Evolutionary conservation across 805 yeast genomes (phyloP).

Genomic region (Teunomyces lycoperdinae): DNA sequence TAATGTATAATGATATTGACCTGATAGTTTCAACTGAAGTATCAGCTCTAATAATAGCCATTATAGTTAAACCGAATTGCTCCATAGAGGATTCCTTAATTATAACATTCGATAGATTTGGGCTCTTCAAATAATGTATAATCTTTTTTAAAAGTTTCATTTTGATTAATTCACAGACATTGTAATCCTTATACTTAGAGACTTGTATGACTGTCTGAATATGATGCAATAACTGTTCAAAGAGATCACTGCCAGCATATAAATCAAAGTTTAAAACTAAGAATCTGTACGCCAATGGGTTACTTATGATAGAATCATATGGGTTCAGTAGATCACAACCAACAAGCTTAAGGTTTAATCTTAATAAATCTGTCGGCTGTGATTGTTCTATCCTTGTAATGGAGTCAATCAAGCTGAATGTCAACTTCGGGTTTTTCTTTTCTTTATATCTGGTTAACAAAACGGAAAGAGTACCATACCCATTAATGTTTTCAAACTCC

Average conservation of each 20-base stretch:
- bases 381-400: neutral
- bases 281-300: slow-evolving; percentile 54
- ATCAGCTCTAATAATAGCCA: slow-evolving; percentile 31
- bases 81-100: slow-evolving; percentile 9
- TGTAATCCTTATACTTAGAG: slow-evolving; percentile 44
- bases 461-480: slow-evolving; percentile 57
- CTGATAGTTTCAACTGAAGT: slow-evolving; percentile 54
- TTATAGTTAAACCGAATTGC: slow-evolving; percentile 20
- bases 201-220: slow-evolving; percentile 52
- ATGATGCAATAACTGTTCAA: slow-evolving; percentile 56
- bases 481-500: slow-evolving; percentile 59
- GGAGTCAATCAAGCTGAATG: slow-evolving; percentile 8
- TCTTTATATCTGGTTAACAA: slow-evolving; percentile 48
- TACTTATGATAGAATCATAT: slow-evolving; percentile 53
- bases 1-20: slow-evolving; percentile 43
- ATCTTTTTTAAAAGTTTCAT: slow-evolving; percentile 49
- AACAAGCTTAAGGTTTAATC: slow-evolving; percentile 35
- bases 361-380: slow-evolving; percentile 37
- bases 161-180: slow-evolving; percentile 49
- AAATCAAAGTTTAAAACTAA: slow-evolving; percentile 56
- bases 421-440: slow-evolving; percentile 14
- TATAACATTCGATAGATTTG: slow-evolving; percentile 7
- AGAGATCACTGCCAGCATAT: slow-evolving; percentile 57
- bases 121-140: slow-evolving; percentile 47
- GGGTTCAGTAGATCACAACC: slow-evolving; percentile 57